A percentile compares a stretch with the other conserved stretches of the same genome.
phyloP scores from a whole-genome alignment of 2,329 filamentous ascomycete genomes.

The Aspergillus texensis region DNA sequence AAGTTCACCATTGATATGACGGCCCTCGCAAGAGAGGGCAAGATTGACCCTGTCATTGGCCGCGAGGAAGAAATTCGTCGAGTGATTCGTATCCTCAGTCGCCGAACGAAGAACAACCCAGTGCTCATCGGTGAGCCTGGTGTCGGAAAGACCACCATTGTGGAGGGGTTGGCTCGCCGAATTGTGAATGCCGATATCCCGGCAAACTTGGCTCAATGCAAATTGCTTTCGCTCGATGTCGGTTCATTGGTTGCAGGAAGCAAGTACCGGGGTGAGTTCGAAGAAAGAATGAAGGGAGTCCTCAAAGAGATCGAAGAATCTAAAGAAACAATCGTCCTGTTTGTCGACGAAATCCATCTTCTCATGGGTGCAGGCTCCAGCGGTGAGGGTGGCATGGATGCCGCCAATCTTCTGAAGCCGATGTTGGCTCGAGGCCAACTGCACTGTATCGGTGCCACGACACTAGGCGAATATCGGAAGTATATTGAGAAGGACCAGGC shows the following conservation, averaged over 20 bases:
- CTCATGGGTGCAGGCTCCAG: constrained; percentile 96
- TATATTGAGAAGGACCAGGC: constrained; percentile 99
- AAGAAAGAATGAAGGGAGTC: constrained; percentile 99
- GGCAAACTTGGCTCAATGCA: constrained; percentile 91
- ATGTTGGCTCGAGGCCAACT: constrained; percentile 96
- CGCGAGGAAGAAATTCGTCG: constrained; percentile 93
- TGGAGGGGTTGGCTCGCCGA: constrained; percentile 90
- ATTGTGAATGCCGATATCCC: constrained; percentile 97
- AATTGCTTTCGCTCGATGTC: constrained; percentile 90
- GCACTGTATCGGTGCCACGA: constrained; percentile 97
- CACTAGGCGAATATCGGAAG: constrained; percentile 92
- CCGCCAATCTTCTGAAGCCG: constrained; percentile 94
- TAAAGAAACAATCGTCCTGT: constrained; percentile 95
- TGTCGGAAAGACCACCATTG: constrained; percentile 97
- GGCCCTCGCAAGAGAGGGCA: constrained; percentile 90
- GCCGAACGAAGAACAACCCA: constrained; percentile 97
- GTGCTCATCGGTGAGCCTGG: constrained; percentile 97
- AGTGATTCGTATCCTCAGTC: constrained; percentile 86
- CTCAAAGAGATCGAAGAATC: constrained; percentile 94
- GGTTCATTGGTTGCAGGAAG: constrained; percentile 93
- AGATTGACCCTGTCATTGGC: constrained; percentile 96
- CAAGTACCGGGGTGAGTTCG: constrained; percentile 98
- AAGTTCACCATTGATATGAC: constrained; percentile 99
- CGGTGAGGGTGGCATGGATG: constrained; percentile 97
- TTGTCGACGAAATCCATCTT: constrained; percentile 97